Base-by-base conservation (phyloP, 331 rosid genomes). In the Stylosanthes scabra region DNA sequence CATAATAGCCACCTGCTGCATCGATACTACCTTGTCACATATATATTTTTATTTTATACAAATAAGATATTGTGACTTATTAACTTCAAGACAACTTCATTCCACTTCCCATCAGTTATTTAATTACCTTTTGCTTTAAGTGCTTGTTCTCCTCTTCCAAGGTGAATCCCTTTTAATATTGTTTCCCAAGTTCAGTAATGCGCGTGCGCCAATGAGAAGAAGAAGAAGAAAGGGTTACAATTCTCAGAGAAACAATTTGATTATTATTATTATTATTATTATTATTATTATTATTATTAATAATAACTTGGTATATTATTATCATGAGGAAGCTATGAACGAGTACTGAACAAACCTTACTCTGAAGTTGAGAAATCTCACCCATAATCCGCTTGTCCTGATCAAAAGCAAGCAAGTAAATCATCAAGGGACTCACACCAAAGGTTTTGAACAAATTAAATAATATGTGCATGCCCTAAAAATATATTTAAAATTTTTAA, bases 121-220 rank as follows among this genome's bases (percentile, higher is more conserved):
- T 51, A 16, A 55, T 60, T 63, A 78, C 81, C 79, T 74, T 63
- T 63, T 70, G 79, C 55, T 67, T 78, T 15, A 90, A 69, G 27
- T 25, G 83, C 80, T 31, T 71, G 80, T 88, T 88, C 67, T 79
- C 81, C 70, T 84, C 81, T 49, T 62, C 61, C 86, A 86, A 46
- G 68, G 58, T 4, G 5, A 62, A 69, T 74, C 83, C 87, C 96
- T 84, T 83, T 31, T 5, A 31, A 31, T 31, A n/a, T n/a, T 68
- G 74, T 61, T 31, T 57, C 25, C 46, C 14, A 29, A 49, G 46
- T 57, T 59, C 29, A 42, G 15, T 14, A 41, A 45, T 56, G 63
- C 28, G 49, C 42, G 37, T 3, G 4, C 37, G 4, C 37, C 37
- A 31, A 31, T 31, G 37, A 31, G 0, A 31, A 31, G 3, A 31